Evolutionary conservation across 2,329 filamentous ascomycete species (phyloP).

Genomic region (Diaporthe vaccinii): DNA sequence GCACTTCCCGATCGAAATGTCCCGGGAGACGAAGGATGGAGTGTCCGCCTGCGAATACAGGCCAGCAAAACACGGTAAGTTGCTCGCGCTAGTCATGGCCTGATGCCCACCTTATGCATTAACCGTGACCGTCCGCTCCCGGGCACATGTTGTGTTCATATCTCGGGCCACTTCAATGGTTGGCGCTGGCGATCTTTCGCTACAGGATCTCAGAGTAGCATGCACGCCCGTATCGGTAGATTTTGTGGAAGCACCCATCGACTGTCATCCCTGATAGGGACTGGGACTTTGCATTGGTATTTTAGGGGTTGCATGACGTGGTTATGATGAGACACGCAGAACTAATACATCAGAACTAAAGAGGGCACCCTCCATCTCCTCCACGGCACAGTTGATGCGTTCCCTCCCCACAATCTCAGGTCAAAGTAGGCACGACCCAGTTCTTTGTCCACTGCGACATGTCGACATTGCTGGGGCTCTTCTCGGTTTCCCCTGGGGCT

Average conservation of each 20-base stretch:
- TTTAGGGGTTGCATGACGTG: slow-evolving; percentile 8
- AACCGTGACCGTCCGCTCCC: not conserved
- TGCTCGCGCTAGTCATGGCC: slow-evolving; percentile 9
- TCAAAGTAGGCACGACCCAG: slow-evolving; percentile 56
- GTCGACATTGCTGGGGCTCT: slow-evolving; percentile 55
- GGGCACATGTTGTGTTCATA: not conserved
- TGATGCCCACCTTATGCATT: not conserved
- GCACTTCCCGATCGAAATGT: not conserved
- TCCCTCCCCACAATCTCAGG: slow-evolving; percentile 43
- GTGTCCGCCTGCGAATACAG: not conserved
- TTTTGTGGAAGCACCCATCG: not conserved
- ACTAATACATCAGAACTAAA: slow-evolving; percentile 8
- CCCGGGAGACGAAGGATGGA: not conserved
- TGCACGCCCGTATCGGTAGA: not conserved
- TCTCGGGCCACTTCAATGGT: not conserved
- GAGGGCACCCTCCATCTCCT: not conserved
- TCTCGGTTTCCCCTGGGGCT: slow-evolving; percentile 53
- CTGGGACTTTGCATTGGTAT: not conserved
- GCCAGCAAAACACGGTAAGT: not conserved
- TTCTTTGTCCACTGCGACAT: slow-evolving; percentile 54
- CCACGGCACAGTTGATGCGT: not conserved
- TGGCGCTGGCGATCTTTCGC: not conserved
- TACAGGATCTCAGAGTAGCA: slow-evolving; percentile 3
- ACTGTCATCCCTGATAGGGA: not conserved
- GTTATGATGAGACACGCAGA: not conserved